Conservation (phyloP, 2,329 filamentous ascomycete genomes). For the Penicillium aurantiogriseum region DNA sequence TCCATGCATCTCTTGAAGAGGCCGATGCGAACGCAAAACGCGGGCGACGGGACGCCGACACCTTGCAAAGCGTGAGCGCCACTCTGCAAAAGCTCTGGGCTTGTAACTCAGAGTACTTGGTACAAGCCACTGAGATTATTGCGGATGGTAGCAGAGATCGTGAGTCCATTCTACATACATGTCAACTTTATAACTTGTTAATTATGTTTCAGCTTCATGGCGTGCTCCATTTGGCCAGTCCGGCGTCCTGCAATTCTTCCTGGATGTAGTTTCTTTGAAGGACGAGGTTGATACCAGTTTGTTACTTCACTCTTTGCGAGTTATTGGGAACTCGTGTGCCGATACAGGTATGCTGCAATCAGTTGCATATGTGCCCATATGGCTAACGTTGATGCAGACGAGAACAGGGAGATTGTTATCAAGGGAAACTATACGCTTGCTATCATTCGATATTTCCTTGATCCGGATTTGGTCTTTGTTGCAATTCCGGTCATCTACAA, state of each 20-base stretch:
- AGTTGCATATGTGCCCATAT: not conserved
- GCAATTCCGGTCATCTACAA: constrained; percentile 48
- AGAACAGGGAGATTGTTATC: constrained; percentile 43
- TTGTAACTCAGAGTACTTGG: constrained; percentile 36
- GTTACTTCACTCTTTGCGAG: constrained; percentile 42
- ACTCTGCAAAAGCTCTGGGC: constrained; percentile 39
- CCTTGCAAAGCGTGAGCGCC: constrained; percentile 28
- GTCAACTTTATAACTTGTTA: constrained; percentile 4
- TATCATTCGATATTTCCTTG: constrained; percentile 38
- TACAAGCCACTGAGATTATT: constrained; percentile 38
- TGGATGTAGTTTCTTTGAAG: constrained; percentile 38
- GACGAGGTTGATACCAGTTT: constrained; percentile 30
- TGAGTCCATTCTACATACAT: constrained; percentile 27
- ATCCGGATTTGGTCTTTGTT: constrained; percentile 38
- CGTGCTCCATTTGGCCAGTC: constrained; percentile 39
- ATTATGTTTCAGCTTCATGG: constrained; percentile 37
- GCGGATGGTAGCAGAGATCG: constrained; percentile 46
- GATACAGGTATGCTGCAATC: constrained; percentile 37
- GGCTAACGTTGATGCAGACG: constrained; percentile 33
- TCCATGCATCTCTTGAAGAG: constrained; percentile 32
- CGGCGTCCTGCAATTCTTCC: constrained; percentile 44
- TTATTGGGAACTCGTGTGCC: constrained; percentile 48
- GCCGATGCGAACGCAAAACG: constrained; percentile 26
- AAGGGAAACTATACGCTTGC: constrained; percentile 39
- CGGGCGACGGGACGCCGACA: constrained; percentile 21